A percentile compares a stretch with the other conserved stretches of the same genome.
Conservation (phyloP, 805 yeast genomes). For the Teunomyces barrocoloradensis region DNA sequence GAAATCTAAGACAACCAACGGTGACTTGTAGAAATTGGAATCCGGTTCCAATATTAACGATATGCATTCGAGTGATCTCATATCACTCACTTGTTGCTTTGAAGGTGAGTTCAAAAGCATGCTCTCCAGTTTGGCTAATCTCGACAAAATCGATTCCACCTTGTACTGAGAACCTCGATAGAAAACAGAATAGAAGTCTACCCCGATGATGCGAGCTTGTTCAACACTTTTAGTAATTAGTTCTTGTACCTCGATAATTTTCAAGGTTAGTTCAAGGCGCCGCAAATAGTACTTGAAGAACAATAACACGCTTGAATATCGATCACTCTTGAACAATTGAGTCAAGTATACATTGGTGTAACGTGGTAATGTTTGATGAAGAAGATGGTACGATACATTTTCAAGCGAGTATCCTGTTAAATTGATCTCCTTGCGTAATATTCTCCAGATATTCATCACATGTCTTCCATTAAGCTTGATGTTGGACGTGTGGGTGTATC, state of each 20-base stretch:
- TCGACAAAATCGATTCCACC: conserved; percentile 78
- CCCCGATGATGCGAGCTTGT: conserved; percentile 80
- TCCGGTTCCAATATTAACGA: conserved; percentile 93
- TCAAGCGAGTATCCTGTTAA: conserved; percentile 73
- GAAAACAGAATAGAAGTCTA: conserved; percentile 84
- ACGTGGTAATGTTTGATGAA: conserved; percentile 68
- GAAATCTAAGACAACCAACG: conserved; percentile 86
- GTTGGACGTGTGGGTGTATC: conserved; percentile 72
- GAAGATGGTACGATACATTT: conserved; percentile 63
- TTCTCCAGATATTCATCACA: conserved; percentile 81
- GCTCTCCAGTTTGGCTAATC: conserved; percentile 77
- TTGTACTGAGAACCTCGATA: conserved; percentile 92
- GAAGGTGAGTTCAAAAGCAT: conserved; percentile 74
- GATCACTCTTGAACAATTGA: conserved; percentile 22
- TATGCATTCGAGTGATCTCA: conserved; percentile 81
- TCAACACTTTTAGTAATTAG: conserved; percentile 70
- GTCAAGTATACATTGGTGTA: conserved; percentile 51
- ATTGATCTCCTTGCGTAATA: conserved; percentile 59
- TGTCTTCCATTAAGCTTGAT: conserved; percentile 77
- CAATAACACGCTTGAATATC: conserved; percentile 37
- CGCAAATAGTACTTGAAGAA: conserved; percentile 47
- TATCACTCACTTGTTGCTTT: conserved; percentile 74
- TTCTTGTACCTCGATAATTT: conserved; percentile 60
- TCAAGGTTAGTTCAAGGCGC: conserved; percentile 42
- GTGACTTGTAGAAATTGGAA: conserved; percentile 81